Evolutionary conservation across 352 stramenopile genomes (phyloP), one percentile per base, ranked within the genome.

Genomic region (Hyaloperonospora arabidopsidis): DNA sequence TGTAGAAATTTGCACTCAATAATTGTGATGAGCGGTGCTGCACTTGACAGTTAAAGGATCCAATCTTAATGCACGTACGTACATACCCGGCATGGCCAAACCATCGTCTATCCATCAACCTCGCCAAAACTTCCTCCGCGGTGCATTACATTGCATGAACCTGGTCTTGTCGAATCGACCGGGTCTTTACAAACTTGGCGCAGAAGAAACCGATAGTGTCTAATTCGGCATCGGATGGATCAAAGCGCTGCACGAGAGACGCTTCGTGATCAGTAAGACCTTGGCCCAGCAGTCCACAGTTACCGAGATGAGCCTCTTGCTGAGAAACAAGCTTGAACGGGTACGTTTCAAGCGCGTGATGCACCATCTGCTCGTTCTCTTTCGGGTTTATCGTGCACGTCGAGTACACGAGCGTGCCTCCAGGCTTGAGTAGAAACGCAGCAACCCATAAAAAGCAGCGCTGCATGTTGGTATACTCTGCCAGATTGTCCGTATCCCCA

Each of bases 201-300:
- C 93, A 84, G 60, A 97, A 97, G 71, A 97, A 97, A 51, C 91
- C 91, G 79, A 97, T 97, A 11, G 87, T 95, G 57, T 97, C 88
- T 0, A 87, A 61, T 40, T 72, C 49, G 2, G 59, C 25, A 50
- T 94, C 79, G 10, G 74, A 74, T 11, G 89, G 86, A 57, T 97
- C 89, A 55, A 97, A 97, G 35, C 89, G 80, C 61, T 93, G 72
- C 2, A 97, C 86, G 8, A 87, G 75, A 0, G 72, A 54, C 2
- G 80, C 69, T 69, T 97, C 68, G 4, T 85, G 51, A 6, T 83
- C 64, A 15, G 49, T 82, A 21, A 97, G 71, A 2, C 85, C 89
- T 49, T 90, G 76, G 45, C 82, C 76, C n/a, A 65, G 10, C 22
- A 97, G 52, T 5, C 86, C 90, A 0, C 67, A 66, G 41, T 79